Evolutionary conservation across 345 rosid genomes (phyloP), one percentile per base, ranked within the genome.

Genomic region (Excoecaria agallocha): DNA sequence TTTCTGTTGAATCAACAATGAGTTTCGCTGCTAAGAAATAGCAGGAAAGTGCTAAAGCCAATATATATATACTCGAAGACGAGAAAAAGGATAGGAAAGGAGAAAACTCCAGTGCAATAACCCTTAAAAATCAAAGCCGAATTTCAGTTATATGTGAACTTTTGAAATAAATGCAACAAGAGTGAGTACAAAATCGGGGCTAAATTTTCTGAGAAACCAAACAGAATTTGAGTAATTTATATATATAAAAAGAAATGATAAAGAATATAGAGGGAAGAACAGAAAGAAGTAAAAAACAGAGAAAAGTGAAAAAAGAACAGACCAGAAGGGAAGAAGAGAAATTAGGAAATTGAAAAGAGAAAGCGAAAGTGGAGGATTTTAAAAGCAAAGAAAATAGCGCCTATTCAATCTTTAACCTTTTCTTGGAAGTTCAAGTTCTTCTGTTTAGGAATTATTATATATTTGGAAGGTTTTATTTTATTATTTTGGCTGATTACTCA

Each of bases 171-270:
- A 11, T 12, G 50, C n/a, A 54, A 67, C 56, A 4, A 46, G 2
- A 58, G 17, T 3, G 22, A 17, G 1, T 25, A 16, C 9, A 2
- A 16, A 17, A n/a, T n/a, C 55, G 39, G 38, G 38, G 25, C 19
- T 46, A 20, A 30, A 30, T n/a, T 64, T 63, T 63, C 39, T 37
- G 61, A 38, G 69, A 4, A 38, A 51, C 24, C 76, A 73, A 61
- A 39, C 69, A 73, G 59, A 30, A 30, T 30, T 30, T 30, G 1
- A 30, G 30, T 30, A 30, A 30, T 2, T 30, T 30, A 30, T 30
- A 30, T 1, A 0, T 30, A 30, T 30, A 30, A 30, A 30, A 30
- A 30, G 30, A 30, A 30, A 30, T 30, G 30, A 30, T 30, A 13
- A 39, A 8, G n/a, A n/a, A 20, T 16, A 45, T 60, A 64, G 39